phyloP scores from a whole-genome alignment of 208 protist genomes.

The Leishmania lainsoni region DNA sequence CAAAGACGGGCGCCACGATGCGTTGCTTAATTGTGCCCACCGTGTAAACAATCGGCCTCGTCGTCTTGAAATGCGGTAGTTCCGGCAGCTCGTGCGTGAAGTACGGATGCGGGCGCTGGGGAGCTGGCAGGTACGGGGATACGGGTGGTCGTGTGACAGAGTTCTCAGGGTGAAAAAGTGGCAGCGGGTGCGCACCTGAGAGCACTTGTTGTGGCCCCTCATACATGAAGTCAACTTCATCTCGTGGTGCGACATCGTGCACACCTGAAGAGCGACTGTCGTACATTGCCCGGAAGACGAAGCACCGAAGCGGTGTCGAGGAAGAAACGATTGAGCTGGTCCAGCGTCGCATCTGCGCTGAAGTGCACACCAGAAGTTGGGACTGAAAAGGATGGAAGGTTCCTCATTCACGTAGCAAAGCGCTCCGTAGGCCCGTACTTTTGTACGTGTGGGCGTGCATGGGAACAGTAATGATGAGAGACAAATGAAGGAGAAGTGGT shows the following conservation, averaged over 20 bases:
- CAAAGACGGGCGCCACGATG: constrained; percentile 87
- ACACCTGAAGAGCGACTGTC: constrained; percentile 77
- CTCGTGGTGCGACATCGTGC: constrained; percentile 82
- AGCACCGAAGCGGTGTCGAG: constrained; percentile 4
- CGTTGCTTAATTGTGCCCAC: constrained; percentile 86
- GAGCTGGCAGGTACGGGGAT: constrained; percentile 88
- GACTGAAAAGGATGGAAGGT: neutral
- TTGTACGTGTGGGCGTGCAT: neutral
- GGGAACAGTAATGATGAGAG: neutral
- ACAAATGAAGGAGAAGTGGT: neutral
- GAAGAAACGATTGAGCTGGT: neutral
- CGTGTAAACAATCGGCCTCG: constrained; percentile 84
- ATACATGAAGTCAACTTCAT: constrained; percentile 80
- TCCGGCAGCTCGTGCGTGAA: constrained; percentile 80
- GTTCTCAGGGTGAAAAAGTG: constrained; percentile 76
- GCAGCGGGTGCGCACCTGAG: constrained; percentile 84
- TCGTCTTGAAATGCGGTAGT: constrained; percentile 80
- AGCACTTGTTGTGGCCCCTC: constrained; percentile 68
- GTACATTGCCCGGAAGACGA: constrained; percentile 73
- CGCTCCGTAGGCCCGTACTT: neutral
- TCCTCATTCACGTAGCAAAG: neutral
- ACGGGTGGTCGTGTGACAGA: constrained; percentile 75
- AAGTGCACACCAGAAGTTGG: neutral
- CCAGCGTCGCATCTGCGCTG: constrained; percentile 10
- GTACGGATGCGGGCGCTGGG: constrained; percentile 87